Evolutionary conservation across 1,284 basidiomycete species (phyloP).

Genomic region (Lignosus rhinocerotis): DNA sequence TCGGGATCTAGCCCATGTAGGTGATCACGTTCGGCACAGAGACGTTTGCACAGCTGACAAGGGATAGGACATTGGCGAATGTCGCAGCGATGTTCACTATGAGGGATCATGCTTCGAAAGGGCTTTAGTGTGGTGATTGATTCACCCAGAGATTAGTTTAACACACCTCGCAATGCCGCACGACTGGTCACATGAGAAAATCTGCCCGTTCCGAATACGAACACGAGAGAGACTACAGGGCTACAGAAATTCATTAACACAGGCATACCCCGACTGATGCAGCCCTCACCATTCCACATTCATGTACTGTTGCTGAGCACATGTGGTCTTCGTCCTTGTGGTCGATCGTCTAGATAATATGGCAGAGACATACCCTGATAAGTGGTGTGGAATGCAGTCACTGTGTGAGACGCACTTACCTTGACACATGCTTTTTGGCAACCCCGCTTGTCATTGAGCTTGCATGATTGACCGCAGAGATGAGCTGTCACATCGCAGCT

Average conservation of each 20-base stretch:
- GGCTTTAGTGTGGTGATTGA: neutral
- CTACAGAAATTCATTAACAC: conserved; percentile 30
- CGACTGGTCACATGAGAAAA: conserved; percentile 42
- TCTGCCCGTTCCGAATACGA: conserved; percentile 31
- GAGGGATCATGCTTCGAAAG: conserved; percentile 42
- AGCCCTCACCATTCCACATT: conserved; percentile 52
- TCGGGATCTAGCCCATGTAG: conserved; percentile 47
- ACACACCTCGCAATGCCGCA: conserved; percentile 48
- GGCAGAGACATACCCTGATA: neutral
- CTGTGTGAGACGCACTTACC: conserved; percentile 31
- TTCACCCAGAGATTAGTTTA: too few species aligned
- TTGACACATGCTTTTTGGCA: conserved; percentile 52
- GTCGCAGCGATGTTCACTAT: conserved; percentile 49
- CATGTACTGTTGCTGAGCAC: conserved; percentile 53
- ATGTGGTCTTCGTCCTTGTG: conserved; percentile 50
- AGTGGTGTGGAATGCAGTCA: neutral
- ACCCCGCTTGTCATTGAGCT: conserved; percentile 43
- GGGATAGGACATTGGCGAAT: conserved; percentile 51
- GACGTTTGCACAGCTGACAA: conserved; percentile 54
- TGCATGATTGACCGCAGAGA: conserved; percentile 51
- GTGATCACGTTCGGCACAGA: conserved; percentile 51
- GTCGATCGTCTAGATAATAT: conserved; percentile 37
- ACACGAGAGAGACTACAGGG: conserved; percentile 45
- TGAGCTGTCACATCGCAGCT: conserved; percentile 53
- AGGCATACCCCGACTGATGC: neutral